Percentiles rank a stretch among this genome's conserved stretches.
phyloP scores from a whole-genome alignment of 2,329 filamentous ascomycete genomes.

The Aspergillus fumigatus region DNA sequence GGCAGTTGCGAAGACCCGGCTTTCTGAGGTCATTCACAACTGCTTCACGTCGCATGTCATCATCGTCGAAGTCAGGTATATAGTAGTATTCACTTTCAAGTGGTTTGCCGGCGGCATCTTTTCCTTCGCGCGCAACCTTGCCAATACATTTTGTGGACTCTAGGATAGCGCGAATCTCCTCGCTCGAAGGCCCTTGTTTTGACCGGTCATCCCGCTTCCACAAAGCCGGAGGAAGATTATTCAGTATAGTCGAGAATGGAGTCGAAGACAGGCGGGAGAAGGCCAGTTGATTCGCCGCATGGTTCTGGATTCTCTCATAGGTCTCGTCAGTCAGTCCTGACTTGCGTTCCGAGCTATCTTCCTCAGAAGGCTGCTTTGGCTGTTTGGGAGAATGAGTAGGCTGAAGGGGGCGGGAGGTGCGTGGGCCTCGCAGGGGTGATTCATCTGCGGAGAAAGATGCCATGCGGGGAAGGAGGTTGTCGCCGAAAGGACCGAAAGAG shows the following conservation, averaged over 20 bases:
- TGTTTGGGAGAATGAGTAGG: constrained; percentile 29
- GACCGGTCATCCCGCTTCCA: constrained; percentile 48
- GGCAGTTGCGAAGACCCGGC: constrained; percentile 80
- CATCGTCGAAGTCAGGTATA: constrained; percentile 77
- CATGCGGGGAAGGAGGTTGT: constrained; percentile 76
- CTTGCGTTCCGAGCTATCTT: constrained; percentile 16
- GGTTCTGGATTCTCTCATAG: constrained; percentile 56
- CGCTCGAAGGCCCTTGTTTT: constrained; percentile 50
- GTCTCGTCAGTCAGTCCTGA: constrained; percentile 21
- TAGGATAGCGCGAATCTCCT: constrained; percentile 66
- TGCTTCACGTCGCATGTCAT: constrained; percentile 71
- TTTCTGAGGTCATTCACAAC: constrained; percentile 84
- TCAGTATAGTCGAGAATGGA: constrained; percentile 82
- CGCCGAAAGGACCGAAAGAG: constrained; percentile 86
- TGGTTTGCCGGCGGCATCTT: constrained; percentile 89
- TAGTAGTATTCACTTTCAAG: constrained; percentile 98
- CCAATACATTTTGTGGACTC: constrained; percentile 75
- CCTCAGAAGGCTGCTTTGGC: constrained; percentile 18
- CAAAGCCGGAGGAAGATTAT: constrained; percentile 68
- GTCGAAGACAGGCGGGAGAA: constrained; percentile 90
- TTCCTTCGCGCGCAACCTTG: constrained; percentile 83
- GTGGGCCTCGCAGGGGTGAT: constrained; percentile 54
- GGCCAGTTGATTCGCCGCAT: constrained; percentile 90
- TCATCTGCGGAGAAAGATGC: constrained; percentile 66
- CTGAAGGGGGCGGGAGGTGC: constrained; percentile 30